phyloP scores from a whole-genome alignment of 331 rosid species.

The Telfairia occidentalis region DNA sequence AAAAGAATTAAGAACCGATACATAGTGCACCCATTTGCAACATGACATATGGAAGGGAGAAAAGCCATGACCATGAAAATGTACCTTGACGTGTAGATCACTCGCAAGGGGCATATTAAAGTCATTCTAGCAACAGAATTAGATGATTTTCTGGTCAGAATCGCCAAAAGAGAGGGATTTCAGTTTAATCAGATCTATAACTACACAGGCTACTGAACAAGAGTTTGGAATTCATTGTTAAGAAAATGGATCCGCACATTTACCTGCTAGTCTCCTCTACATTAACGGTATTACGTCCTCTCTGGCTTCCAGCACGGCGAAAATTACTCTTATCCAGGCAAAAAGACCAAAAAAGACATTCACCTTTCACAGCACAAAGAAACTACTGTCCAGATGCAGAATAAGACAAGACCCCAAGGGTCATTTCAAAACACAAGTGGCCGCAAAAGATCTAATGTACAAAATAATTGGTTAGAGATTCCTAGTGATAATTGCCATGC shows the following conservation, averaged over 20 bases:
- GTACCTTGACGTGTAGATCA: neutral
- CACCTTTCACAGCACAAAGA: conserved; percentile 4
- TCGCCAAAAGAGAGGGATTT: neutral
- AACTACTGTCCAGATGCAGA: neutral
- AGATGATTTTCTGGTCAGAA: neutral
- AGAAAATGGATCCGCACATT: neutral
- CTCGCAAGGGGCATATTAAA: neutral
- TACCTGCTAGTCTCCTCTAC: conserved; percentile 34
- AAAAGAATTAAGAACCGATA: neutral
- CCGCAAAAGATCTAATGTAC: neutral
- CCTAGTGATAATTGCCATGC: neutral
- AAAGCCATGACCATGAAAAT: neutral
- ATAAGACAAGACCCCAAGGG: neutral
- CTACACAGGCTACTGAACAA: neutral
- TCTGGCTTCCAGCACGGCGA: conserved; percentile 34
- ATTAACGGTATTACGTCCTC: conserved; percentile 21
- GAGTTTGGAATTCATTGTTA: neutral
- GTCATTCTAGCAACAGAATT: neutral
- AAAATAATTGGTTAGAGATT: neutral
- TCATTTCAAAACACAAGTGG: neutral
- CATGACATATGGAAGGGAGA: neutral
- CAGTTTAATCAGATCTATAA: neutral
- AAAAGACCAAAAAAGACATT: conserved; percentile 16
- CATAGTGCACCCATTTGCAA: neutral
- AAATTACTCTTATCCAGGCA: conserved; percentile 49